These are phyloP conservation scores for Suillus hirtellus DNA, from an alignment of 768 basidiomycete species.

Conservation along the genomic window DNA sequence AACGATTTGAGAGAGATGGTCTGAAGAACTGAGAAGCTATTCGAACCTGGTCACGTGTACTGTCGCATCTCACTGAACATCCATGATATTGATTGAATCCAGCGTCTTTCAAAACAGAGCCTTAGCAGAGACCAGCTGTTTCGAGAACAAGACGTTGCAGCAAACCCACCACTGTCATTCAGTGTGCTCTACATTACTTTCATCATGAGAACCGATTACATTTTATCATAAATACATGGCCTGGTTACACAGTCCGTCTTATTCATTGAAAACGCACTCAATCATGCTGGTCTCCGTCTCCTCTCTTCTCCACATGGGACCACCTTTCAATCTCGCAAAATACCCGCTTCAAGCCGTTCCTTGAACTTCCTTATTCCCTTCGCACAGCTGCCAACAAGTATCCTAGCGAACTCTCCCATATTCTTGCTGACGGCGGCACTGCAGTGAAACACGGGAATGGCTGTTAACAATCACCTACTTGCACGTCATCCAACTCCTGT, in stretches of 20 bases:
- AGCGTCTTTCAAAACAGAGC: too few species aligned
- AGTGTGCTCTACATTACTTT: too few species aligned
- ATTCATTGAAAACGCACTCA: background rate
- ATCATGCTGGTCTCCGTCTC: background rate
- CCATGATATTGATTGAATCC: background rate
- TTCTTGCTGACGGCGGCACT: background rate
- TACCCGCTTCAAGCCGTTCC: too few species aligned
- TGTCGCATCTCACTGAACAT: background rate
- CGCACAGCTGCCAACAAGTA: background rate
- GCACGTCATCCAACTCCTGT: background rate
- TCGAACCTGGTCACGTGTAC: background rate
- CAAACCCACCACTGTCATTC: too few species aligned
- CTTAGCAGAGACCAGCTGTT: too few species aligned
- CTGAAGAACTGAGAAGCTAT: background rate
- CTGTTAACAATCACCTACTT: background rate
- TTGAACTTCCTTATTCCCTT: background rate
- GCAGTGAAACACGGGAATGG: background rate
- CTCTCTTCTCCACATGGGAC: background rate
- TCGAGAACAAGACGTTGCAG: too few species aligned
- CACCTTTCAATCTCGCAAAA: constrained; percentile 4
- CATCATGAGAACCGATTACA: too few species aligned
- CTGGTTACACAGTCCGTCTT: background rate
- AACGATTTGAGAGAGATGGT: background rate
- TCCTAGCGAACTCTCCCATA: background rate
- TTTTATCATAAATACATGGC: too few species aligned